Percentiles rank a stretch among this genome's conserved stretches.
phyloP scores from a whole-genome alignment of 768 basidiomycete species.

The Tephrocybe rancida region DNA sequence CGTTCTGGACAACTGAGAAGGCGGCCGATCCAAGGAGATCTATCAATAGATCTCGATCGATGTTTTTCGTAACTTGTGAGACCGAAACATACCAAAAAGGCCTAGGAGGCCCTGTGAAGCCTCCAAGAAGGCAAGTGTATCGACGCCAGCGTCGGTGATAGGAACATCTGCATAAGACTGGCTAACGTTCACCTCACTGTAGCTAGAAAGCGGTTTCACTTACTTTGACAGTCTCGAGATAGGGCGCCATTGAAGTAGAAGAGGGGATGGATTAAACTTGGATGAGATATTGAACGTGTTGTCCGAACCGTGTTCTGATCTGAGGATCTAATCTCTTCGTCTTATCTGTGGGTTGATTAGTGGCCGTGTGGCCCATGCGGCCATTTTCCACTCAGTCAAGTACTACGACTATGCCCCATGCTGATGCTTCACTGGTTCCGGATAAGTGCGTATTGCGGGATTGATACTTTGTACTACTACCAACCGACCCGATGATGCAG shows the following conservation, averaged over 20 bases:
- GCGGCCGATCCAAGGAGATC: slow-evolving; percentile 87
- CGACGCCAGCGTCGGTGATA: slow-evolving; percentile 82
- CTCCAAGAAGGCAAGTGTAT: slow-evolving; percentile 86
- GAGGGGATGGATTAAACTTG: not conserved
- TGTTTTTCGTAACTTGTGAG: not conserved
- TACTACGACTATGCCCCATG: slow-evolving; percentile 69
- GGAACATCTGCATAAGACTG: slow-evolving; percentile 96
- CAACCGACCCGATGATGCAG: slow-evolving; percentile 22
- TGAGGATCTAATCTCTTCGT: slow-evolving; percentile 19
- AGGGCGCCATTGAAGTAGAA: slow-evolving; percentile 62
- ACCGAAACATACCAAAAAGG: slow-evolving; percentile 73
- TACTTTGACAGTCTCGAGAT: slow-evolving; percentile 72
- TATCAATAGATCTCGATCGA: slow-evolving; percentile 28
- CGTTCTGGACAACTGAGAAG: slow-evolving; percentile 80
- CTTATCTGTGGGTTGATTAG: slow-evolving; percentile 18
- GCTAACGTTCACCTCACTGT: slow-evolving; percentile 3
- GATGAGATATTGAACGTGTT: slow-evolving; percentile 3
- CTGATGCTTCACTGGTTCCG: slow-evolving; percentile 79
- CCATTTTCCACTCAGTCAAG: too few relatives aligned
- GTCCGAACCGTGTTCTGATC: slow-evolving; percentile 15
- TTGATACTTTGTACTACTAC: not conserved
- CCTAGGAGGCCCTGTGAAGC: slow-evolving; percentile 87
- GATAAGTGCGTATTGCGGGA: slow-evolving; percentile 34
- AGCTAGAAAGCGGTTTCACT: slow-evolving; percentile 8
- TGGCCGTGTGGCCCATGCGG: too few relatives aligned